Base-by-base conservation (phyloP, 2,329 filamentous ascomycete species). In the Bretziella fagacearum region DNA sequence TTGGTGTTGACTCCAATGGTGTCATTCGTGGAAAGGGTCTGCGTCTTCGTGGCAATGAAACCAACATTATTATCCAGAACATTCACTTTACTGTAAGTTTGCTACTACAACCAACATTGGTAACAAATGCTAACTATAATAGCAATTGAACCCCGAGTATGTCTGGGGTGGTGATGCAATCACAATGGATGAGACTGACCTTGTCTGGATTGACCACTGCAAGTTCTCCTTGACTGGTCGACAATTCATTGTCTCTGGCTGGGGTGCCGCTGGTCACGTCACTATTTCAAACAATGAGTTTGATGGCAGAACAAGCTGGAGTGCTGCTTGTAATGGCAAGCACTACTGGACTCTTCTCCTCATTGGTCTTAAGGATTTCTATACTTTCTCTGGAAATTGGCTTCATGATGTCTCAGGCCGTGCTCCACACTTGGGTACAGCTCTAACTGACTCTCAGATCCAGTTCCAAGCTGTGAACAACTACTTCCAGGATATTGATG, bases 311-410 rank as follows among this genome's bases (percentile, higher is more conserved):
- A 66, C 66, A 0, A 56, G 53, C 20, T 65, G 61, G 54, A 67
- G 65, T 1, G 59, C 64, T 7, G 59, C 58, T 22, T 69, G 66
- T 52, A 63, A 69, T 48, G 57, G 56, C 20, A 58, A 69, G 37
- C 65, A 67, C 53, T 70, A 70, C 58, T 69, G 66, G 67, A 59
- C 57, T 3, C 57, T 66, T 45, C 60, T 66, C 46, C 59, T 68
- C 51, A 56, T 58, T 32, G 65, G 62, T 7, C 57, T 59, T 7
- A 55, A 55, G 17, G 65, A 67, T 49, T 54, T 60, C 25, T 57
- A 64, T 36, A 69, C 66, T 6, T 53, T 68, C 47, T 58, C 61
- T 44, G 58, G 60, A 36, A 68, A 69, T 57, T 67, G 63, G 54
- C 57, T 66, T 53, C 63, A 66, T 56, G 56, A 67, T 53, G 59